Conservation (phyloP, 1,139 yeast species). For the Blastobotrys malaysiensis region DNA sequence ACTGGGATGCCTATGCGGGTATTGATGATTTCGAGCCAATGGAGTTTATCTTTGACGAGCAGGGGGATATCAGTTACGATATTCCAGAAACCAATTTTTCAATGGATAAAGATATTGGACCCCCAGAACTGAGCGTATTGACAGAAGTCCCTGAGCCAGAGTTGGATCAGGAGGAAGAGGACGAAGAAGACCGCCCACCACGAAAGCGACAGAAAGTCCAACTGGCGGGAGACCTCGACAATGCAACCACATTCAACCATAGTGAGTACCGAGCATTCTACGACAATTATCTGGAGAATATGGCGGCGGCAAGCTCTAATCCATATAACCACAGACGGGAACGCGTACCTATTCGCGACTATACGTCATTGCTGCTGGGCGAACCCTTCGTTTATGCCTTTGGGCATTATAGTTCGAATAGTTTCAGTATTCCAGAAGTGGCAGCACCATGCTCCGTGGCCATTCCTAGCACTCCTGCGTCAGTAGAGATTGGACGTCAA, state of each 20-base stretch:
- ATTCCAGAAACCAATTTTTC: neutral
- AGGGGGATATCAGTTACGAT: neutral
- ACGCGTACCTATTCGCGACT: neutral
- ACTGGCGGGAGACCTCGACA: neutral
- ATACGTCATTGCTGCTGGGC: slow-evolving; percentile 1
- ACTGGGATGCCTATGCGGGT: neutral
- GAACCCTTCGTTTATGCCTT: slow-evolving; percentile 5
- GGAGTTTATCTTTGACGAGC: neutral
- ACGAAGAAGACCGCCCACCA: neutral
- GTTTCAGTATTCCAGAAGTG: no score
- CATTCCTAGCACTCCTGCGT: slow-evolving; percentile 5
- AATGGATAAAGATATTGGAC: neutral
- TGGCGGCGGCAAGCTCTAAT: neutral
- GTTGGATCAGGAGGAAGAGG: neutral
- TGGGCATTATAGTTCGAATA: neutral
- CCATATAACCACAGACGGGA: neutral
- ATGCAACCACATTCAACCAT: neutral
- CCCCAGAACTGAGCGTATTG: neutral
- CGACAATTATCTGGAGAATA: neutral
- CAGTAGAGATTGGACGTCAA: slow-evolving; percentile 8
- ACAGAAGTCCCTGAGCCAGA: neutral
- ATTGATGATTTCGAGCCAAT: neutral
- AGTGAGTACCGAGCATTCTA: neutral
- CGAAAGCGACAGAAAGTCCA: neutral
- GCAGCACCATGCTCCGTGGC: neutral